These are phyloP conservation scores for Fusarium sp. DNA, from an alignment of 2,329 filamentous ascomycete species.

Conservation along the genomic window DNA sequence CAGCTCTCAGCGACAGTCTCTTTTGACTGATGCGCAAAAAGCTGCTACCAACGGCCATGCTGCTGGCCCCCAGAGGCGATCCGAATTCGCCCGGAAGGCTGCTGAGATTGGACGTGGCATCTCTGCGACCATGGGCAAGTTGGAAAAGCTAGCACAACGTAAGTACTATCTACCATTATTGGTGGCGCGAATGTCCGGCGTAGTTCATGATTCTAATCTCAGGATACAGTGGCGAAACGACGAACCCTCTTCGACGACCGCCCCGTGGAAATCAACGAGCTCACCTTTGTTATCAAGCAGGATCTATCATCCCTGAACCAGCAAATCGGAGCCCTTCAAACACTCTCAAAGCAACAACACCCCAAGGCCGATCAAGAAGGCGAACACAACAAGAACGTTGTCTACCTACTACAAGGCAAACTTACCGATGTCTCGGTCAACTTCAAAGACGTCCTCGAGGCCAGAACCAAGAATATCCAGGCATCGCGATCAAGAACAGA, in stretches of 20 bases:
- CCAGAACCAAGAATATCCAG: conserved; percentile 97
- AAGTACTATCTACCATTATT: conserved; percentile 46
- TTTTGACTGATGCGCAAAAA: conserved; percentile 80
- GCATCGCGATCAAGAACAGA: conserved; percentile 91
- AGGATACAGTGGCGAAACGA: conserved; percentile 80
- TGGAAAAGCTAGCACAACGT: conserved; percentile 91
- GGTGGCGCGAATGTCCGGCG: not conserved
- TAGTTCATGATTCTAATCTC: conserved; percentile 14
- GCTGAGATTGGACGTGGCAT: conserved; percentile 94
- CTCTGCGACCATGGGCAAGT: conserved; percentile 89
- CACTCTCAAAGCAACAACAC: conserved; percentile 80
- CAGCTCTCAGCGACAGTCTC: conserved; percentile 81
- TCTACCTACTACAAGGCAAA: conserved; percentile 89
- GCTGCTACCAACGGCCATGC: conserved; percentile 63
- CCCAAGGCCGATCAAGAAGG: conserved; percentile 82
- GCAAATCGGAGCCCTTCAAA: conserved; percentile 86
- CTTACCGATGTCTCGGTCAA: conserved; percentile 92
- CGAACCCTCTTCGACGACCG: conserved; percentile 98
- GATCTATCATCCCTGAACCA: conserved; percentile 86
- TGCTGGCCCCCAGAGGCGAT: conserved; percentile 69
- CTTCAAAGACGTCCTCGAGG: conserved; percentile 97
- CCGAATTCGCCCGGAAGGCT: conserved; percentile 92
- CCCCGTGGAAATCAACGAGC: conserved; percentile 95
- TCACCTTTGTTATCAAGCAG: conserved; percentile 98
- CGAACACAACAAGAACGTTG: conserved; percentile 98